These are phyloP conservation scores for Usnea hakonensis DNA, from an alignment of 495 filamentous ascomycete species.

Conservation along the genomic window DNA sequence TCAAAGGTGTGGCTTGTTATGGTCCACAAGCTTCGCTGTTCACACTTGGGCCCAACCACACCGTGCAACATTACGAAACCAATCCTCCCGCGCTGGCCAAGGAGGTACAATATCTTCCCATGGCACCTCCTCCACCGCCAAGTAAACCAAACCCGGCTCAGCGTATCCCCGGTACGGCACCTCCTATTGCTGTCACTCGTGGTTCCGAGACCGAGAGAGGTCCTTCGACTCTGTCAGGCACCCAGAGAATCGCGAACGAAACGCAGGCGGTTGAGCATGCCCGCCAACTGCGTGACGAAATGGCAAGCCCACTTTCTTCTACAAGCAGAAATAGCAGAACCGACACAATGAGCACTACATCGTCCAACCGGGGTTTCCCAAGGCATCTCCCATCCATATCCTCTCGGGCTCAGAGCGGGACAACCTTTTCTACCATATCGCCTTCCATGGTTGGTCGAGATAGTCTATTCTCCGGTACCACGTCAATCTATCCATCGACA, in stretches of 20 bases:
- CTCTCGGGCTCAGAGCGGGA: constrained; percentile 36
- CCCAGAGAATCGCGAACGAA: constrained; percentile 38
- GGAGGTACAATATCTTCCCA: constrained; percentile 75
- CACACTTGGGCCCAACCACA: constrained; percentile 79
- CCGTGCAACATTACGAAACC: constrained; percentile 89
- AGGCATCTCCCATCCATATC: constrained; percentile 30
- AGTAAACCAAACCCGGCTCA: constrained; percentile 10
- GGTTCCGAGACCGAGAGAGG: constrained; percentile 17
- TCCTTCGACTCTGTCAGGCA: constrained; percentile 24
- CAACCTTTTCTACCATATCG: constrained; percentile 32
- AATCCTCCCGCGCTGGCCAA: constrained; percentile 73
- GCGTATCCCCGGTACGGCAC: constrained; percentile 23
- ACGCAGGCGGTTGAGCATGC: constrained; percentile 37
- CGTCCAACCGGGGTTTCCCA: constrained; percentile 36
- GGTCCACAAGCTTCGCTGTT: constrained; percentile 88
- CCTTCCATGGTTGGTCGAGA: constrained; percentile 26
- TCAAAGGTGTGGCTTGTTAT: constrained; percentile 77
- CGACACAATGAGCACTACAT: constrained; percentile 51
- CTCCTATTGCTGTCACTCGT: constrained; percentile 20
- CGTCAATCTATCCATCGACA: constrained; percentile 36
- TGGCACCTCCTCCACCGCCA: constrained; percentile 57
- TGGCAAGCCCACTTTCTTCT: constrained; percentile 55
- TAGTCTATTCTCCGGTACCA: constrained; percentile 24
- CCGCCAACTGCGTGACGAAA: constrained; percentile 47
- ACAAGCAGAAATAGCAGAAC: constrained; percentile 57